phyloP scores from a whole-genome alignment of 768 basidiomycete species.

The Mycena pura region DNA sequence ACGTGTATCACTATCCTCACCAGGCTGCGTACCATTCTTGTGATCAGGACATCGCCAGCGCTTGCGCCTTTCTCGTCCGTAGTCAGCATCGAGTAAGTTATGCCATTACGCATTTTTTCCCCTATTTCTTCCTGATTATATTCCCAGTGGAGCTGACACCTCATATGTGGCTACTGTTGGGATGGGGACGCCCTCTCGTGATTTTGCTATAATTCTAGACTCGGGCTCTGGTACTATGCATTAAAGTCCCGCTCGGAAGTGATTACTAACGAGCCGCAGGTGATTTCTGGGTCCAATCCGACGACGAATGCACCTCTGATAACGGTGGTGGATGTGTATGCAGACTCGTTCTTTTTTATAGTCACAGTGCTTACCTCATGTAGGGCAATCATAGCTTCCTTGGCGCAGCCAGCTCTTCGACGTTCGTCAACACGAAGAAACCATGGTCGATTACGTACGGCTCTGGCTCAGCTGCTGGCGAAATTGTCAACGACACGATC shows the following conservation, averaged over 20 bases:
- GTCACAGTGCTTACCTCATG: neutral
- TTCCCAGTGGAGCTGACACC: constrained; percentile 16
- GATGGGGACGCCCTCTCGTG: constrained; percentile 55
- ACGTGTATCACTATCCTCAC: neutral
- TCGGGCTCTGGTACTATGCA: constrained; percentile 50
- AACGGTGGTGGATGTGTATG: constrained; percentile 35
- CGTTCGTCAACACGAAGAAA: constrained; percentile 13
- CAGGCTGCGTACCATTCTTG: neutral
- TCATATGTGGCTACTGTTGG: constrained; percentile 33
- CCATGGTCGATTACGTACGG: constrained; percentile 14
- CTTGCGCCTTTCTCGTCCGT: constrained; percentile 5
- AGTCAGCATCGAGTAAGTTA: constrained; percentile 12
- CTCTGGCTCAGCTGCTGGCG: constrained; percentile 48
- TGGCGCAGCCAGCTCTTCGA: constrained; percentile 1
- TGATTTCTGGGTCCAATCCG: constrained; percentile 65
- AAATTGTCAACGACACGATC: constrained; percentile 63
- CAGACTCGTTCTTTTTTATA: neutral
- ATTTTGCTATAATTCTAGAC: constrained; percentile 50
- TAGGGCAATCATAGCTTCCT: constrained; percentile 23
- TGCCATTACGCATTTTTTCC: neutral
- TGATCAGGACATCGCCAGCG: neutral
- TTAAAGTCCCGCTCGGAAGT: neutral
- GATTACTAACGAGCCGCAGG: constrained; percentile 30
- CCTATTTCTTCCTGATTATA: neutral
- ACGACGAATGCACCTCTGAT: constrained; percentile 49